These are phyloP conservation scores for Solanum chacoense DNA, from an alignment of 305 asterid species.

Conservation along the genomic window DNA sequence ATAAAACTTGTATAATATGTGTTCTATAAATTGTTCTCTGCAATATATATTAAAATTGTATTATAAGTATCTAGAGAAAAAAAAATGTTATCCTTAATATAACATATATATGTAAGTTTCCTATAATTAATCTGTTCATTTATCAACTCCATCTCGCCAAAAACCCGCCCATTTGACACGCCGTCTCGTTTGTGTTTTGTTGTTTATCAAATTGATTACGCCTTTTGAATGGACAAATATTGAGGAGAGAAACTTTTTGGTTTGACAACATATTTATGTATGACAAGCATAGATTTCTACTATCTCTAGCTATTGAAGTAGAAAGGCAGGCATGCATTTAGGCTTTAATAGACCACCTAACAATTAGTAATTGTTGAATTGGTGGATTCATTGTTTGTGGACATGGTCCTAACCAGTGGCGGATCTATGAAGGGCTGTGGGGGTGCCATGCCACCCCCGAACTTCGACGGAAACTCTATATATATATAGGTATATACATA, in stretches of 20 bases:
- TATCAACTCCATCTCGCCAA: neutral
- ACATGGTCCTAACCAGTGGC: neutral
- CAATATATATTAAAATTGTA: neutral
- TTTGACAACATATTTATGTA: neutral
- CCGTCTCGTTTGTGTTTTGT: neutral
- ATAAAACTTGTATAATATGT: too few species aligned
- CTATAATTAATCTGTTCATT: neutral
- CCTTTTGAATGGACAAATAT: neutral
- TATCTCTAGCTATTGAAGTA: neutral
- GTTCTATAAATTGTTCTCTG: neutral
- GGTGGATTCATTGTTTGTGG: neutral
- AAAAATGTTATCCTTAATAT: neutral
- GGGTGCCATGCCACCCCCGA: too few species aligned
- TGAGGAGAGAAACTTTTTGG: neutral
- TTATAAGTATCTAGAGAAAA: neutral
- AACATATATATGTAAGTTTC: too few species aligned
- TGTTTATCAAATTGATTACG: neutral
- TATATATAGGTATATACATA: too few species aligned
- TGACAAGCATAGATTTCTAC: neutral
- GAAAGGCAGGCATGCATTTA: neutral
- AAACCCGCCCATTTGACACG: neutral
- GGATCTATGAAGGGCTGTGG: too few species aligned
- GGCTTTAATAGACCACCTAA: neutral
- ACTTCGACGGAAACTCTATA: too few species aligned
- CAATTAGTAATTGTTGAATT: neutral